Evolutionary conservation across 2,329 filamentous ascomycete genomes (phyloP), one percentile per base, ranked within the genome.

Genomic region (Trichoderma polysporum): DNA sequence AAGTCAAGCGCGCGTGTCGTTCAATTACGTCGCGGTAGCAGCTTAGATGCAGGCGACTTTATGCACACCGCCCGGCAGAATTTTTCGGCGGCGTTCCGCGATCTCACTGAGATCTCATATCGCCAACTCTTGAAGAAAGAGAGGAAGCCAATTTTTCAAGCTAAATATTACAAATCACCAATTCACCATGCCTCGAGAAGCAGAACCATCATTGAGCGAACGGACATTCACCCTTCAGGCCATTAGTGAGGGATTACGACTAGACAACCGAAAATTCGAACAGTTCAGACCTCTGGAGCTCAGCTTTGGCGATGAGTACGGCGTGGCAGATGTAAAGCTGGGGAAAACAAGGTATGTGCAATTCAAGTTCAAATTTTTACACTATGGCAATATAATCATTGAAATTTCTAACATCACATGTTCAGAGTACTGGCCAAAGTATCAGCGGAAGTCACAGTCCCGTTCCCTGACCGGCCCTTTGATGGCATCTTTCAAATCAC

Each of bases 401-500:
- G 8, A 25, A 25, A 31, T 63, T 19, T 3, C 67, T 71, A 60
- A 71, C 25, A 13, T 37, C 9, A 13, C 8, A 6, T 31, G 52
- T 29, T 22, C 72, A 96, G 94, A 74, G 87, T 97, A 67, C 82
- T 96, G 68, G 93, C 91, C 66, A 91, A 92, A 69, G 90, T 97
- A 68, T 94, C 93, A 2, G 91, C 93, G 70, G 92, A 97, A 80
- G 91, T 98, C 69, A 91, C 91, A 12, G 88, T 91, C 45, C 94
- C 95, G 50, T 92, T 90, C 76, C 80, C 90, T 62, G 94, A 98
- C 80, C 90, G 94, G 70, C 94, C 94, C 68, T 97, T 97, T 76
- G 95, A 98, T 77, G 95, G 95, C 77, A 87, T 97, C 78, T 98
- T 98, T 83, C 93, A 90, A 72, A 97, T 98, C 76, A 86, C 90